Percentiles rank a stretch among this genome's conserved stretches.
Evolutionary conservation across 2,329 filamentous ascomycete species (phyloP).

Genomic region (Colletotrichum phormii): DNA sequence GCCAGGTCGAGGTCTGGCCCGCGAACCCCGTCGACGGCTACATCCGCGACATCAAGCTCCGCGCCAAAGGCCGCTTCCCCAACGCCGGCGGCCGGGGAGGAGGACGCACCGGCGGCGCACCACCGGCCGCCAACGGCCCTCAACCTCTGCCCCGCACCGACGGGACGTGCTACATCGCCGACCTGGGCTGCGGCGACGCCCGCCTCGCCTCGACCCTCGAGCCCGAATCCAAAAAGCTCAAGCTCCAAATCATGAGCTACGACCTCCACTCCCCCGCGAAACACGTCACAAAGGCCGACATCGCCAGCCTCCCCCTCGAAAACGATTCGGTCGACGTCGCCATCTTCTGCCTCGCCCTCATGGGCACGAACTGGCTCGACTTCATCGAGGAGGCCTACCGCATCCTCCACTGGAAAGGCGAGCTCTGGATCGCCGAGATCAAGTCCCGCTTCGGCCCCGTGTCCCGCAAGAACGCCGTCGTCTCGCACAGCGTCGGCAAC

Average conservation of each 20-base stretch:
- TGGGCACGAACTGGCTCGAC: slow-evolving; percentile 98
- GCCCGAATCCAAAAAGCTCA: slow-evolving; percentile 71
- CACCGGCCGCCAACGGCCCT: slow-evolving; percentile 39
- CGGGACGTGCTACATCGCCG: slow-evolving; percentile 82
- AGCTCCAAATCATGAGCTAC: slow-evolving; percentile 83
- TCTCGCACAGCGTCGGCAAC: slow-evolving; percentile 79
- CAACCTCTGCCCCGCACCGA: slow-evolving; percentile 77
- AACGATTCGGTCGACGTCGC: slow-evolving; percentile 85
- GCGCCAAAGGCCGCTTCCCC: slow-evolving; percentile 66
- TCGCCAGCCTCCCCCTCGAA: slow-evolving; percentile 81
- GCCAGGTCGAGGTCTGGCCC: slow-evolving; percentile 95
- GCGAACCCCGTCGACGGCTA: slow-evolving; percentile 95
- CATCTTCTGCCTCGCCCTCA: slow-evolving; percentile 95
- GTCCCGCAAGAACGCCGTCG: slow-evolving; percentile 51
- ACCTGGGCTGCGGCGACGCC: slow-evolving; percentile 94
- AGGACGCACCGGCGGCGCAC: slow-evolving; percentile 33
- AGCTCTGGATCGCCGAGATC: slow-evolving; percentile 97
- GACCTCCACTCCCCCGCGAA: slow-evolving; percentile 84
- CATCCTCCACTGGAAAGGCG: slow-evolving; percentile 90
- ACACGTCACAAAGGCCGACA: slow-evolving; percentile 89
- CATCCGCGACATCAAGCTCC: slow-evolving; percentile 74
- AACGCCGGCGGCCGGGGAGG: slow-evolving; percentile 30
- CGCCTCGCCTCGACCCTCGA: slow-evolving; percentile 79
- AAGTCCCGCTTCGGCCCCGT: slow-evolving; percentile 83
- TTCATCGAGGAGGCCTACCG: slow-evolving; percentile 97